phyloP scores from a whole-genome alignment of 2,329 filamentous ascomycete genomes.

The Scytalidium lignicola region DNA sequence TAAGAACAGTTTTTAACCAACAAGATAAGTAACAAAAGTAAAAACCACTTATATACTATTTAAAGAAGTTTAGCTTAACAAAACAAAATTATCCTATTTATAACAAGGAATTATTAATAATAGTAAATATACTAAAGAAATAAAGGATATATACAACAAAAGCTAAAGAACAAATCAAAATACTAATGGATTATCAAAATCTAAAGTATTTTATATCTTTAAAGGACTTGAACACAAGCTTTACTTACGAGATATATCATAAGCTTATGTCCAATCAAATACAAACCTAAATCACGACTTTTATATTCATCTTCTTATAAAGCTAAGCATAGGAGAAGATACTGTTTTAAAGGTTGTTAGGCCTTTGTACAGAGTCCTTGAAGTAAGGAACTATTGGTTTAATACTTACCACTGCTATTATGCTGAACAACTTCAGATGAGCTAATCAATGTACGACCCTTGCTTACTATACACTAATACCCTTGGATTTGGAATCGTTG shows the following conservation, averaged over 20 bases:
- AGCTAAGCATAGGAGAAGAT: neutral
- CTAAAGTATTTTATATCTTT: too few species aligned
- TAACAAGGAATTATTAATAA: too few species aligned
- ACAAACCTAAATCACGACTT: constrained; percentile 7
- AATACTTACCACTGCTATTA: constrained; percentile 8
- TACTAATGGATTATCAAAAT: too few species aligned
- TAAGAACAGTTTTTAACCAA: too few species aligned
- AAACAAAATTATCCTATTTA: too few species aligned
- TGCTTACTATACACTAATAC: neutral
- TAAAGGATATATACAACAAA: too few species aligned
- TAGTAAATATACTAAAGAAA: too few species aligned
- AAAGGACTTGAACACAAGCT: too few species aligned
- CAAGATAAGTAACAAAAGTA: too few species aligned
- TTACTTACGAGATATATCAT: constrained; percentile 8
- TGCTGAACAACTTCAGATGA: constrained; percentile 3
- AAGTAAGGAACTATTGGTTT: constrained; percentile 10
- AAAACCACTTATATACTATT: too few species aligned
- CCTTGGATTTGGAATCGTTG: constrained; percentile 5
- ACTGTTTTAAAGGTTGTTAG: constrained; percentile 1
- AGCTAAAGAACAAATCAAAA: too few species aligned
- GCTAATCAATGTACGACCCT: constrained; percentile 5
- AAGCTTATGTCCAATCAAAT: constrained; percentile 8
- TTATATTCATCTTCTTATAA: constrained; percentile 3
- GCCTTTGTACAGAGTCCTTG: constrained; percentile 10
- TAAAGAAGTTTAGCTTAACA: too few species aligned